Evolutionary conservation across 768 basidiomycete species (phyloP), one percentile per base, ranked within the genome.

Genomic region (Xerocomus potaroensis): DNA sequence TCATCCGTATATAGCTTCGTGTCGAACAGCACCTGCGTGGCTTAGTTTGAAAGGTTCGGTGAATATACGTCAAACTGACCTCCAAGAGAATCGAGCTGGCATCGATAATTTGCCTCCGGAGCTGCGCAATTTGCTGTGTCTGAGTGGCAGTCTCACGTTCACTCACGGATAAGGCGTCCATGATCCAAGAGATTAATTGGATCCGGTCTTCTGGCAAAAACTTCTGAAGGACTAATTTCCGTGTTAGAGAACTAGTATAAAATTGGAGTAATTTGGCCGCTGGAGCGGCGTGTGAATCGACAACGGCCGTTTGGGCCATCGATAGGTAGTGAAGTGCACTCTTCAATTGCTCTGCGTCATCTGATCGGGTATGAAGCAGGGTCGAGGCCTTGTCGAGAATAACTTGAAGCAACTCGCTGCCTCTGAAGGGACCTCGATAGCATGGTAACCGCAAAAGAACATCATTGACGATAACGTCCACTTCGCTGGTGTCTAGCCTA

Each of bases 381-480:
- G 60, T 32, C 41, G 64, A 55, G 0, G 69, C 72, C 49, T 67
- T 68, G 11, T 66, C 62, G 15, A 77, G 59, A 4, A 80, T 45
- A 6, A 58, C 52, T 41, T 70, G 62, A 22, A 79, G 68, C 9
- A 79, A 56, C 18, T 68, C 65, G 35, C 64, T 62, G 36, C 75
- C 69, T 14, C 69, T 68, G 15, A 63, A 43, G 23, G 57, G 54
- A 1, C 59, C 50, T 36, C 52, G 66, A 61, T 72, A 81, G 1
- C 74, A 73, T 4, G 71, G 71, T 31, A 85, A 60, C 26, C 69
- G 63, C 15, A 77, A 30, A n/a, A 85, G 69, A 22, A 85, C 63
- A 27, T 79, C 72, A 47, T 74, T 74, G 26, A 81, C 69, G 45
- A 82, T 74, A 19, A 69, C 63, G 21, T 75, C 69, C 26, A 72